These are phyloP conservation scores for Solanum dulcamara DNA, from an alignment of 257 asterid species.

Conservation along the genomic window DNA sequence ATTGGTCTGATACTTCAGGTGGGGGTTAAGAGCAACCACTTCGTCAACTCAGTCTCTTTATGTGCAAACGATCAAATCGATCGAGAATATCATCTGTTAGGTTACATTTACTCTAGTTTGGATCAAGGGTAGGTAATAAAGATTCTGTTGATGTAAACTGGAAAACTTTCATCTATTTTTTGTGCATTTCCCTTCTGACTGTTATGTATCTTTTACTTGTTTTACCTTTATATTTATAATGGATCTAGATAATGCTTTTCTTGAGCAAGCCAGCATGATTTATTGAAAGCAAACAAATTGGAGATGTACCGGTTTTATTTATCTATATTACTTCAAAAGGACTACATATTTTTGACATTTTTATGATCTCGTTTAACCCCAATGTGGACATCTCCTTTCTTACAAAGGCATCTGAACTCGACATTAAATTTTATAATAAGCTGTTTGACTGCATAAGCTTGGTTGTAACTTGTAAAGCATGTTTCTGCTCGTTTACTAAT, in stretches of 20 bases:
- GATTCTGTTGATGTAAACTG: neutral
- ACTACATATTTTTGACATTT: neutral
- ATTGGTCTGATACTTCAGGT: neutral
- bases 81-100: neutral
- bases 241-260: neutral
- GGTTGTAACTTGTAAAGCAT: neutral
- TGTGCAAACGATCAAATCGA: neutral
- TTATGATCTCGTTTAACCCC: neutral
- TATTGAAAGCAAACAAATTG: neutral
- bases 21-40: neutral
- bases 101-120: neutral
- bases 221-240: neutral
- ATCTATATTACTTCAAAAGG: neutral
- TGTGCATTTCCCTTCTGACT: neutral
- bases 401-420: neutral
- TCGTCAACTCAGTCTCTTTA: neutral
- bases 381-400: neutral
- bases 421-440: neutral
- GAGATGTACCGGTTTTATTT: neutral
- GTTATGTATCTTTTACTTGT: neutral
- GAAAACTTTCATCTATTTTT: neutral
- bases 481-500: neutral
- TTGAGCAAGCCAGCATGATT: neutral
- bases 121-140: neutral
- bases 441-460: neutral